Evolutionary conservation across 768 basidiomycete species (phyloP).

Genomic region (Aureoboletus auriporus): DNA sequence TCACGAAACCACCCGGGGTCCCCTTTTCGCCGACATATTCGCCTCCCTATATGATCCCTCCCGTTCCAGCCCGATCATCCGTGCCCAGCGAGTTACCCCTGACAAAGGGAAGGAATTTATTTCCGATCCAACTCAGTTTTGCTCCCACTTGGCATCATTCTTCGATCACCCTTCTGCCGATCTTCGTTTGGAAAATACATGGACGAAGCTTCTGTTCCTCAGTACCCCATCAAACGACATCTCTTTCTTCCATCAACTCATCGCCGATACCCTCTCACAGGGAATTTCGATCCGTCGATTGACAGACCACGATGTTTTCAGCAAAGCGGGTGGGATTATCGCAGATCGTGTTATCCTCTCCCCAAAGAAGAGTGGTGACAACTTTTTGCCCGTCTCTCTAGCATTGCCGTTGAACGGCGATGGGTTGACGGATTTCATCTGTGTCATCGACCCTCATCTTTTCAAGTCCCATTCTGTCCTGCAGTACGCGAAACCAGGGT

Average conservation of each 20-base stretch:
- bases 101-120: slow-evolving; percentile 50
- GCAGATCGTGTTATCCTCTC: slow-evolving; percentile 68
- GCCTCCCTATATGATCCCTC: slow-evolving; percentile 46
- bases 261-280: slow-evolving; percentile 56
- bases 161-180: slow-evolving; percentile 25
- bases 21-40: slow-evolving; percentile 71
- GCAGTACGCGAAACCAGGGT: slow-evolving; percentile 57
- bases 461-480: slow-evolving; percentile 77
- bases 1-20: slow-evolving; percentile 54
- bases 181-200: slow-evolving; percentile 20
- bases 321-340: slow-evolving; percentile 65
- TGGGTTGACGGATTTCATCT: slow-evolving; percentile 64
- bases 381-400: slow-evolving; percentile 50
- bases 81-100: slow-evolving; percentile 58
- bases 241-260: slow-evolving; percentile 43
- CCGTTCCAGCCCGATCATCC: slow-evolving; percentile 37
- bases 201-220: slow-evolving; percentile 48
- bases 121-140: slow-evolving; percentile 40
- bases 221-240: slow-evolving; percentile 44
- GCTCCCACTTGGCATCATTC: slow-evolving; percentile 34
- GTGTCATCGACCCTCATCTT: slow-evolving; percentile 70
- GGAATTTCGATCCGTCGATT: slow-evolving; percentile 57
- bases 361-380: slow-evolving; percentile 34
- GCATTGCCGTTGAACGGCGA: slow-evolving; percentile 52
- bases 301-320: slow-evolving; percentile 71